These are phyloP conservation scores for Pyrenophora teres DNA, from an alignment of 2,329 filamentous ascomycete genomes.

Conservation along the genomic window DNA sequence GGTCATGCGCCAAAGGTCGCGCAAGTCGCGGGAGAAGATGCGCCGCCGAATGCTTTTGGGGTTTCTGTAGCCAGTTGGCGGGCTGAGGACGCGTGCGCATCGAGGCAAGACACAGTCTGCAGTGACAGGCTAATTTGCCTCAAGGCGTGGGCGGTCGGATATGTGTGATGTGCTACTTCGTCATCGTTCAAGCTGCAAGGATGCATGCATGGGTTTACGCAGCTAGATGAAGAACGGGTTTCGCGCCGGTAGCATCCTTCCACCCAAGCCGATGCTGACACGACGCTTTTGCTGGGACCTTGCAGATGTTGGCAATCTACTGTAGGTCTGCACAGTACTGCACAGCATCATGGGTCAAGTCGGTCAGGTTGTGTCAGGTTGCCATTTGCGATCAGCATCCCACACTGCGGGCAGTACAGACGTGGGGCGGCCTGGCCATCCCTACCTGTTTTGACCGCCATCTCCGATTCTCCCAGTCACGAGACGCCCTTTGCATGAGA, in stretches of 20 bases:
- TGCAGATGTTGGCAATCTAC: conserved; percentile 18
- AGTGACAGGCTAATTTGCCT: conserved; percentile 2
- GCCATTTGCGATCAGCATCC: not conserved
- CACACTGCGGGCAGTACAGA: conserved; percentile 10
- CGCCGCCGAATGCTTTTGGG: conserved; percentile 5
- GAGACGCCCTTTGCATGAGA: conserved; percentile 22
- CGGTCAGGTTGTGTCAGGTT: no score
- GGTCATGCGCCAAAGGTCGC: conserved; percentile 28
- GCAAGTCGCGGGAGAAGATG: conserved; percentile 26
- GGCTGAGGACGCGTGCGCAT: not conserved
- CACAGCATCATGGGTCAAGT: no score
- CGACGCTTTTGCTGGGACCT: conserved; percentile 10
- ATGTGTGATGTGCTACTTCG: conserved; percentile 18
- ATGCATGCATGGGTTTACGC: not conserved
- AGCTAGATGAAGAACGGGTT: conserved; percentile 20
- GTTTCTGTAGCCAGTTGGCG: not conserved
- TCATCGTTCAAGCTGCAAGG: conserved; percentile 8
- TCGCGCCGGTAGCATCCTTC: conserved; percentile 5
- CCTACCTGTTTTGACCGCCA: conserved; percentile 9
- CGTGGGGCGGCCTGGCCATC: conserved; percentile 14
- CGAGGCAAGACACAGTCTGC: not conserved
- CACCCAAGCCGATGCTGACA: conserved; percentile 3
- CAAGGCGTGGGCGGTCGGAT: conserved; percentile 15
- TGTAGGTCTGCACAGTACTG: not conserved
- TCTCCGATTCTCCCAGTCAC: conserved; percentile 14